These are phyloP conservation scores for Vigna hirtella DNA, from an alignment of 306 rosid species.

Conservation along the genomic window DNA sequence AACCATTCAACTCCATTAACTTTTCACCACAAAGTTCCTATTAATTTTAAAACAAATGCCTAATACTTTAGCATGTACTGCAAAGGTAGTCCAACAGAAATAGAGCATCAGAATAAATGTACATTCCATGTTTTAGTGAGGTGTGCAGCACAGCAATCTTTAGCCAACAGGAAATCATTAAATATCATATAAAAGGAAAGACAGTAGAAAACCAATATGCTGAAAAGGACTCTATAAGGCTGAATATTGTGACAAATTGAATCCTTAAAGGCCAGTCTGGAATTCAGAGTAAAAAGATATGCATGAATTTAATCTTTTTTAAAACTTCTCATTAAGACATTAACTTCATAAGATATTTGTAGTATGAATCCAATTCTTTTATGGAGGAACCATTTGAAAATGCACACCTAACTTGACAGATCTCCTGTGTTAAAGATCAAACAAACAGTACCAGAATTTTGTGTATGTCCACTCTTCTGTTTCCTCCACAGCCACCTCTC, in stretches of 20 bases:
- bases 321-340: background rate
- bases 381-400: slow-evolving; percentile 16
- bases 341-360: slow-evolving; percentile 8
- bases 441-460: slow-evolving; percentile 13
- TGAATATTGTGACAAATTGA: slow-evolving; percentile 3
- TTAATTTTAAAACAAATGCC: slow-evolving; percentile 18
- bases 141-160: background rate
- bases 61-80: slow-evolving; percentile 27
- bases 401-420: background rate
- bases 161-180: slow-evolving; percentile 27
- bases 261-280: background rate
- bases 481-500: background rate
- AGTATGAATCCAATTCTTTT: slow-evolving; percentile 10
- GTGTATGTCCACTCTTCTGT: background rate
- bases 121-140: slow-evolving; percentile 22
- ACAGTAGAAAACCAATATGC: slow-evolving; percentile 14
- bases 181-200: slow-evolving; percentile 5
- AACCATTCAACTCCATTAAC: slow-evolving; percentile 4
- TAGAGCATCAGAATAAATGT: slow-evolving; percentile 25
- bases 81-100: background rate
- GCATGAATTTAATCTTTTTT: background rate
- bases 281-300: slow-evolving; percentile 28
- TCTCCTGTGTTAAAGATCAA: background rate
- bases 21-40: slow-evolving; percentile 2
- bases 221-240: background rate